These are phyloP conservation scores for Trichoderma citrinoviride DNA, from an alignment of 2,329 filamentous ascomycete species.

Conservation along the genomic window DNA sequence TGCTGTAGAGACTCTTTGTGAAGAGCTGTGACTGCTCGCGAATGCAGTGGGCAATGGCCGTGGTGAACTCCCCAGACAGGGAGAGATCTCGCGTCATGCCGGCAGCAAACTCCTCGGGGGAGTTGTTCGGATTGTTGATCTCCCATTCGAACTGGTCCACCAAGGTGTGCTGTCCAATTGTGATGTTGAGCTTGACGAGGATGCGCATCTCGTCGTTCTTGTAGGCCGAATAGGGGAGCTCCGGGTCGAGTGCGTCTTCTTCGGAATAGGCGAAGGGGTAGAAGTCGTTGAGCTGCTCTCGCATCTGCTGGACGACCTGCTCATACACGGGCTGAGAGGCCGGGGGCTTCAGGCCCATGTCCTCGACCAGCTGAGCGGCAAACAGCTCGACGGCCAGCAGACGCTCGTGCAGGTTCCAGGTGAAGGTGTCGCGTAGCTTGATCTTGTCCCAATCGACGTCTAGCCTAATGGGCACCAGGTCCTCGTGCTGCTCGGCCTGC, in stretches of 20 bases:
- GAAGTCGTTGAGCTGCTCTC: conserved; percentile 88
- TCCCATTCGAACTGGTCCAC: conserved; percentile 99
- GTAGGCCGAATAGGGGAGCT: conserved; percentile 87
- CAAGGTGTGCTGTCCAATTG: conserved; percentile 88
- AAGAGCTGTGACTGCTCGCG: conserved; percentile 94
- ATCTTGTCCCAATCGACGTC: conserved; percentile 96
- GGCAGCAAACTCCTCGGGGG: conserved; percentile 87
- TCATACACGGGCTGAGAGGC: conserved; percentile 62
- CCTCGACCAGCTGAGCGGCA: conserved; percentile 85
- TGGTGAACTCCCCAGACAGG: conserved; percentile 91
- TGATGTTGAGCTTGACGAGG: conserved; percentile 93
- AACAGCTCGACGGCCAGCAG: conserved; percentile 78
- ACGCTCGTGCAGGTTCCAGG: conserved; percentile 95
- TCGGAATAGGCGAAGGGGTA: conserved; percentile 89
- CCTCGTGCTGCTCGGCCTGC: conserved; percentile 88
- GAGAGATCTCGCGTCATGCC: conserved; percentile 89
- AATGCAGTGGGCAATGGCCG: conserved; percentile 96
- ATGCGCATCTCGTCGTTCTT: conserved; percentile 99
- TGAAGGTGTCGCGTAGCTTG: conserved; percentile 94
- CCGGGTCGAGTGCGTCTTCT: conserved; percentile 85
- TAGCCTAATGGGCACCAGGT: conserved; percentile 84
- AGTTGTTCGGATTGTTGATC: conserved; percentile 91
- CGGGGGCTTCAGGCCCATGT: conserved; percentile 76
- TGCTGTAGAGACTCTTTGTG: conserved; percentile 86
- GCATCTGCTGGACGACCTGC: conserved; percentile 65